Base-by-base conservation (phyloP, 129 eudicot genomes). In the Centaurea solstitialis region DNA sequence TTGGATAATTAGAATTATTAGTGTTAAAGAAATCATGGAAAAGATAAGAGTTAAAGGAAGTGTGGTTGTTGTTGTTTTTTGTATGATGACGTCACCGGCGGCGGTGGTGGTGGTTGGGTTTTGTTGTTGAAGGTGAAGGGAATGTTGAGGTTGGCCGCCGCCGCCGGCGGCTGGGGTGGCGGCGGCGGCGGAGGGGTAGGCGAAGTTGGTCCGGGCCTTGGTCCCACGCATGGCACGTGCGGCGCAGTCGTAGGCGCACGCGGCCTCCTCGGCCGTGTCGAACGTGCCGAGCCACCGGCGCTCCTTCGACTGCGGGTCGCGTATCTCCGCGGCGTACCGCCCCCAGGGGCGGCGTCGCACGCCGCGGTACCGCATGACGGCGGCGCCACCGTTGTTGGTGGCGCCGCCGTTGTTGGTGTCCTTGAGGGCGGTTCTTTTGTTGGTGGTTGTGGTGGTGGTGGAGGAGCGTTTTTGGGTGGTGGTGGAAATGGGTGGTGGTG, bases 301-400 rank as follows among this genome's bases (percentile, higher is more conserved):
- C 35, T 94, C 99, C 61, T 94, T 94, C 3, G 99, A 92, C 81
- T 85, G 90, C 0, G 99, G 99, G 81, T 94, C 99, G 0, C 99
- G 78, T 21, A 94, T 94, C 71, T 94, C 97, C n/a, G 99, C 99
- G 10, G 99, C 99, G 73, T 90, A 94, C 2, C 97, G 91, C 5
- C 99, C 99, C 99, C 99, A 94, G 0, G 99, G 99, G 4, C 99
- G 96, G 77, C 99, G 97, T 21, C 99, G 91, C 0, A 94, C 99
- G 4, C 97, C 99, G 0, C 97, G 97, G 94, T 94, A 94, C 35
- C 97, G 76, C 83, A 85, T 78, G 74, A 83, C 26, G 2, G 85
- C 26, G 35, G n/a, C n/a, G n/a, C n/a, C n/a, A n/a, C 78, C 43
- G 65, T 75, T 76, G 30, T 83, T 5, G 38, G 21, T 26, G 20